Evolutionary conservation across 2,329 filamentous ascomycete genomes (phyloP).

Genomic region (Aspergillus proliferans): DNA sequence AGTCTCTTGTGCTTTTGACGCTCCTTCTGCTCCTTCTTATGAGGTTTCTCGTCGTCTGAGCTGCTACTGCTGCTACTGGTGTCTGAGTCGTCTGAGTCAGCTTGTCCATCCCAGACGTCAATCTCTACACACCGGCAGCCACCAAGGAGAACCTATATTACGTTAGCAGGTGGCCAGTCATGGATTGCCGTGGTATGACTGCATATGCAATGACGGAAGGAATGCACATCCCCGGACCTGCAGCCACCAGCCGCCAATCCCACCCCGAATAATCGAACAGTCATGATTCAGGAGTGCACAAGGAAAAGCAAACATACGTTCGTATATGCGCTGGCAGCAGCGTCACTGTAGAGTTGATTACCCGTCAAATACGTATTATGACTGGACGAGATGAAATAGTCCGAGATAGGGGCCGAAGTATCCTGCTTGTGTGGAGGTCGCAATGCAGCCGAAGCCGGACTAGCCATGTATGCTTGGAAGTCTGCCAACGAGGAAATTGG

Average conservation of each 20-base stretch:
- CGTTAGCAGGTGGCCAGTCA: neutral
- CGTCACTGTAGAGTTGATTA: slow-evolving; percentile 73
- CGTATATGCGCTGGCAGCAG: slow-evolving; percentile 71
- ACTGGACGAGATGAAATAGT: slow-evolving; percentile 91
- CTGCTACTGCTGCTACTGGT: slow-evolving; percentile 29
- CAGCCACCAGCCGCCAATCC: neutral
- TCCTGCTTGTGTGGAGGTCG: slow-evolving; percentile 47
- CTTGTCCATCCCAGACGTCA: slow-evolving; percentile 79
- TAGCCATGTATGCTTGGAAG: slow-evolving; percentile 46
- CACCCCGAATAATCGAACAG: neutral
- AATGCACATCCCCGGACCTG: neutral
- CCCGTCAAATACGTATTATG: slow-evolving; percentile 91
- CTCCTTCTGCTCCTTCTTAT: slow-evolving; percentile 3
- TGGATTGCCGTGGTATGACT: neutral
- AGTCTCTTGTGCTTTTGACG: slow-evolving; percentile 13
- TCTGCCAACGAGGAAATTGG: slow-evolving; percentile 31
- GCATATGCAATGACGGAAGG: slow-evolving; percentile 1
- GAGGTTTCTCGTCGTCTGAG: slow-evolving; percentile 13
- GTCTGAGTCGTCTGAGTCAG: slow-evolving; percentile 23
- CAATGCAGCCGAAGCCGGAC: slow-evolving; percentile 38
- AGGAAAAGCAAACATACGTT: slow-evolving; percentile 48
- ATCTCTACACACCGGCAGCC: slow-evolving; percentile 91
- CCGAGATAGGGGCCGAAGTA: slow-evolving; percentile 63
- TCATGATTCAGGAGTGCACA: neutral
- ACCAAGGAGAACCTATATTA: slow-evolving; percentile 57